phyloP scores from a whole-genome alignment of 345 rosid genomes.

The Gossypium herbaceum region DNA sequence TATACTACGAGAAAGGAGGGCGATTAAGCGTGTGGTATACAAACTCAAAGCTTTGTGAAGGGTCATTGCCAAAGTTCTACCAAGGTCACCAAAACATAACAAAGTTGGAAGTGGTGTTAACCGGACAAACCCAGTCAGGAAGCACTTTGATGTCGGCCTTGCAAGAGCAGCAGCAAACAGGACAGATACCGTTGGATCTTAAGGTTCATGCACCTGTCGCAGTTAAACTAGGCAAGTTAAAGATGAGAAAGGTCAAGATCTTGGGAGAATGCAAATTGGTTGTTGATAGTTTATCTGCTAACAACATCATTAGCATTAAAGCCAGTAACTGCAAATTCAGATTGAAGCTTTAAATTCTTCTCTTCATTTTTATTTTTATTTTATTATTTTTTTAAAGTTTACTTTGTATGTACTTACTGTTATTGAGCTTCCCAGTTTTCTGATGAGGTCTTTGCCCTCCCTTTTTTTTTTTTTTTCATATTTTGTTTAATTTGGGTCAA shows the following conservation, averaged over 20 bases:
- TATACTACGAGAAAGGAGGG: conserved; percentile 72
- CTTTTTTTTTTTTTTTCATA: not conserved
- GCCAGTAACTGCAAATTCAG: conserved; percentile 65
- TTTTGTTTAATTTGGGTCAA: not conserved
- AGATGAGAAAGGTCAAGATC: conserved; percentile 59
- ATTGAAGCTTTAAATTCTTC: conserved; percentile 48
- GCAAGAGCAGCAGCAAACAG: conserved; percentile 83
- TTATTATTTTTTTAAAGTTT: not conserved
- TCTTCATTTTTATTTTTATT: not conserved
- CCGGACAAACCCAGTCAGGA: conserved; percentile 55
- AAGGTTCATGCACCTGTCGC: conserved; percentile 64
- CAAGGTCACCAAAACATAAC: conserved; percentile 77
- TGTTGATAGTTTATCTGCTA: conserved; percentile 67
- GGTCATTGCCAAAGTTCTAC: conserved; percentile 72
- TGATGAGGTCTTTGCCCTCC: not conserved
- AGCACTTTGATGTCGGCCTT: conserved; percentile 62
- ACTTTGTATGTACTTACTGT: not conserved
- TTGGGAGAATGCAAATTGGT: conserved; percentile 65
- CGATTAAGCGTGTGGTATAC: conserved; percentile 62
- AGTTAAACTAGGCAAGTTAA: conserved; percentile 59
- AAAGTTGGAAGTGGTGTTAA: conserved; percentile 50
- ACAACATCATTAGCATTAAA: conserved; percentile 55
- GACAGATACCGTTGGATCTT: conserved; percentile 72
- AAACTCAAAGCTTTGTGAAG: conserved; percentile 58
- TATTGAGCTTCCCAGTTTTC: not conserved